These are phyloP conservation scores for Aspergillus sclerotiicarbonarius DNA, from an alignment of 495 filamentous ascomycete genomes.

Conservation along the genomic window DNA sequence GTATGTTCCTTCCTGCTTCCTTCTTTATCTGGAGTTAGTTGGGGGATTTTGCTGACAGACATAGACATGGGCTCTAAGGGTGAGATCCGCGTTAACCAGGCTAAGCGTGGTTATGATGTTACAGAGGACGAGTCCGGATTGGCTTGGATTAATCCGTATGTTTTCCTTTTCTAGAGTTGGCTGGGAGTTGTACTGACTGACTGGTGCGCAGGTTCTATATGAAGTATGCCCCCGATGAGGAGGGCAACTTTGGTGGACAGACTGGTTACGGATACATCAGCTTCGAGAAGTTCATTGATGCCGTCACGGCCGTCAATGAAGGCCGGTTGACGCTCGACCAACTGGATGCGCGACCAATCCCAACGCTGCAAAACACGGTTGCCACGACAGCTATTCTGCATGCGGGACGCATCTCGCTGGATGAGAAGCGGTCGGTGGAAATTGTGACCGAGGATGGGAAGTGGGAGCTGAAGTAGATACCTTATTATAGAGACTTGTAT, in stretches of 20 bases:
- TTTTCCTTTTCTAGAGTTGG: constrained; percentile 10
- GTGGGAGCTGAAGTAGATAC: constrained; percentile 62
- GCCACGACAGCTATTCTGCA: constrained; percentile 89
- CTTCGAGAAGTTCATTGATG: constrained; percentile 95
- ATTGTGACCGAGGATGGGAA: constrained; percentile 62
- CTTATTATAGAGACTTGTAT: constrained; percentile 7
- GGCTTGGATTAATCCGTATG: constrained; percentile 77
- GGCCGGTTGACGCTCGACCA: constrained; percentile 66
- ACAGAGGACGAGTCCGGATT: constrained; percentile 72
- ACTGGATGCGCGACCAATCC: constrained; percentile 75
- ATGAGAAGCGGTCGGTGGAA: constrained; percentile 73
- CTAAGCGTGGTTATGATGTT: constrained; percentile 93
- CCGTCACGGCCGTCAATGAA: constrained; percentile 73
- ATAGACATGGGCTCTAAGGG: constrained; percentile 73
- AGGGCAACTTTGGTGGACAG: constrained; percentile 90
- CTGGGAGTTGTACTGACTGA: background rate
- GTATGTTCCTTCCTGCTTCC: constrained; percentile 27
- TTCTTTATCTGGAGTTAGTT: background rate
- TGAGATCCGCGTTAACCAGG: constrained; percentile 88
- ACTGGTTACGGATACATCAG: constrained; percentile 90
- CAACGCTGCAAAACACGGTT: constrained; percentile 84
- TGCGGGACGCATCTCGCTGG: constrained; percentile 76
- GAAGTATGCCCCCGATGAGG: constrained; percentile 92
- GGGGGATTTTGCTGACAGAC: constrained; percentile 11
- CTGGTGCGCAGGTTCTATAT: constrained; percentile 70